Evolutionary conservation across 495 filamentous ascomycete species (phyloP), one percentile per base, ranked within the genome.

Genomic region (Terfezia claveryi): DNA sequence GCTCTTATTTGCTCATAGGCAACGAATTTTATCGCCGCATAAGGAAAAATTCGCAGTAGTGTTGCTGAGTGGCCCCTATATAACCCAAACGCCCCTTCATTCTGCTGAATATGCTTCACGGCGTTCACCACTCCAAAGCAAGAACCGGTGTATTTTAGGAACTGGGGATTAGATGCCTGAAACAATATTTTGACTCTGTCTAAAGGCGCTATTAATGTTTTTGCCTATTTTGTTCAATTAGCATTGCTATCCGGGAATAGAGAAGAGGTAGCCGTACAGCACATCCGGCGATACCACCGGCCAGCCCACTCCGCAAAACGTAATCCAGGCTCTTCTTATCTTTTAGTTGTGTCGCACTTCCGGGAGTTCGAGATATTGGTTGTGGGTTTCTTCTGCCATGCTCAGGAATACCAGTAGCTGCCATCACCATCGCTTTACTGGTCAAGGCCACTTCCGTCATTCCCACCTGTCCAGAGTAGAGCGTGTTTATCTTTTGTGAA

Each of bases 161-260:
- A 98, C 61, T 92, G 82, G 5, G 91, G 91, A 64, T 87, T 94
- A 56, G 83, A 84, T 53, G 91, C 81, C 69, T 98, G 91, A 72
- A 98, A 96, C 52, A 98, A 82, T 66, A 98, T 98, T 68, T 98
- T 98, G 64, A 98, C 91, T 49, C 91, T 81, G 71, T 98, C 91
- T 54, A 98, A 84, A 37, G 91, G 91, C 27, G 85, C 91, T 12
- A 98, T 93, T 16, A 92, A 72, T 0, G 89, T 94, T 74, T 98
- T 98, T 59, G 85, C 91, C 87, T 94, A 56, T 51, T 17, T 20
- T 11, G 53, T 16, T 23, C 38, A 11, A 58, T 16, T 38, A 23
- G 11, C n/a, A 37, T 11, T 23, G 10, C 44, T 49, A n/a, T 9
- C 5, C 44, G 0, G 14, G 14, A 20, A 62, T 50, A 17, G 52